phyloP scores from a whole-genome alignment of 2,329 filamentous ascomycete genomes.

The Colletotrichum paranaense region DNA sequence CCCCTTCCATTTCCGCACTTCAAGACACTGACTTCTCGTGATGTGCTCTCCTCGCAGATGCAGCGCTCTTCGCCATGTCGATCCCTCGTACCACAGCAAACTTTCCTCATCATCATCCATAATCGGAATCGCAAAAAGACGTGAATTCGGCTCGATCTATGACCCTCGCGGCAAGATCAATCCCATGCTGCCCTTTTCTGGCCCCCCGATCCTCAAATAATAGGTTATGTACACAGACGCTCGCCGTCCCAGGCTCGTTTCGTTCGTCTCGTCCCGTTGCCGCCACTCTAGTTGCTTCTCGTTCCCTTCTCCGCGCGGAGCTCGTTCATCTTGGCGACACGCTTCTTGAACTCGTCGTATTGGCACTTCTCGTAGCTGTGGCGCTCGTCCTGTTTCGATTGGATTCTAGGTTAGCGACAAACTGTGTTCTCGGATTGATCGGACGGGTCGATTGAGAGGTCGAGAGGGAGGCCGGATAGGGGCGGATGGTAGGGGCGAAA shows the following conservation, averaged over 20 bases:
- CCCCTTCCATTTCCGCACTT: neutral
- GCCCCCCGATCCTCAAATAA: conserved; percentile 15
- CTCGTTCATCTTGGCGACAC: conserved; percentile 99
- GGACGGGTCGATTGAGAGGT: neutral
- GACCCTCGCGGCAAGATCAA: conserved; percentile 20
- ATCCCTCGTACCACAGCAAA: neutral
- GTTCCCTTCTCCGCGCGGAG: conserved; percentile 84
- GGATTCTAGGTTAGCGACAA: conserved; percentile 17
- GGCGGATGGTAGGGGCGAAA: neutral
- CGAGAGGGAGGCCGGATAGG: neutral
- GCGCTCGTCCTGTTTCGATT: conserved; percentile 79
- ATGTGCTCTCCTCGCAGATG: neutral
- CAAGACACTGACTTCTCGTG: neutral
- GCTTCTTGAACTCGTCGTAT: conserved; percentile 98
- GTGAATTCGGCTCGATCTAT: conserved; percentile 35
- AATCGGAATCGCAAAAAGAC: conserved; percentile 23
- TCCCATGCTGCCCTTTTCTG: conserved; percentile 8
- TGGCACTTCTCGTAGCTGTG: conserved; percentile 99
- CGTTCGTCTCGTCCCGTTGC: conserved; percentile 34
- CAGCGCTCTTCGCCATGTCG: neutral
- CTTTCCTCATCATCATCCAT: neutral
- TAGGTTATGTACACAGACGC: conserved; percentile 35
- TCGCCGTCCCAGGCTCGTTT: conserved; percentile 19
- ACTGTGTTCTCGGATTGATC: neutral
- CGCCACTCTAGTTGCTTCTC: conserved; percentile 78